A percentile compares a stretch with the other conserved stretches of the same genome.
Conservation (phyloP, 1,284 basidiomycete species). For the Mycosarcoma mackinlayi region DNA sequence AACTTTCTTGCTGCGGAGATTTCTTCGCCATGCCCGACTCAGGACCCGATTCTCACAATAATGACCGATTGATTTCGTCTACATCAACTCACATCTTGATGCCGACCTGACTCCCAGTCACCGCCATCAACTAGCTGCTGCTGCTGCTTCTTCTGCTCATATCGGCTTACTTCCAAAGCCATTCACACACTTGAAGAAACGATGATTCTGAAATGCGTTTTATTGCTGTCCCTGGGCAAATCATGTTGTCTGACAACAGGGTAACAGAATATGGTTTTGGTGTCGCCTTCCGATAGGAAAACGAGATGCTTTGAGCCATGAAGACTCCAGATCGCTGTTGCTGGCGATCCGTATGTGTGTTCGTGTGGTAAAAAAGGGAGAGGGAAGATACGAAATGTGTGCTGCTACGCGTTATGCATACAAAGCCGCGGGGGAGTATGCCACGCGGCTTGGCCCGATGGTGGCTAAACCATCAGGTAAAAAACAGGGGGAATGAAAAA, state of each 20-base stretch:
- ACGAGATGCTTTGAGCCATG: constrained; percentile 6
- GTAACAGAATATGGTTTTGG: constrained; percentile 34
- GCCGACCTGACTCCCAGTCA: not conserved
- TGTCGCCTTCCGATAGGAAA: constrained; percentile 8
- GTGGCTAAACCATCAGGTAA: constrained; percentile 19
- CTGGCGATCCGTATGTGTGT: constrained; percentile 13
- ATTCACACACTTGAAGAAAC: not conserved
- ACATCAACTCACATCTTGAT: not conserved
- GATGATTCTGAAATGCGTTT: constrained; percentile 29
- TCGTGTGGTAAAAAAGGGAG: not conserved
- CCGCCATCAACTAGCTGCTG: too few relatives aligned
- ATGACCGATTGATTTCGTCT: too few relatives aligned
- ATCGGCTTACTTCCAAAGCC: too few relatives aligned
- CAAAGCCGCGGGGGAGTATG: constrained; percentile 38
- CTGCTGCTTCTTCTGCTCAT: too few relatives aligned
- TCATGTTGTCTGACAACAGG: constrained; percentile 5
- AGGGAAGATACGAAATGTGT: constrained; percentile 22
- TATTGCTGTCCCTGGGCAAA: constrained; percentile 33
- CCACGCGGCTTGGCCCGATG: constrained; percentile 37
- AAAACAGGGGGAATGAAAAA: constrained; percentile 19
- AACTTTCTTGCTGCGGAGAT: constrained; percentile 23
- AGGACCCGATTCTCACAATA: not conserved
- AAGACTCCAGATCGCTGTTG: not conserved
- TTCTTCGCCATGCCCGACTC: constrained; percentile 16
- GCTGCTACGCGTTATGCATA: constrained; percentile 43